These are phyloP conservation scores for Picea abies DNA, from an alignment of 83 land plant genomes.

Conservation along the genomic window DNA sequence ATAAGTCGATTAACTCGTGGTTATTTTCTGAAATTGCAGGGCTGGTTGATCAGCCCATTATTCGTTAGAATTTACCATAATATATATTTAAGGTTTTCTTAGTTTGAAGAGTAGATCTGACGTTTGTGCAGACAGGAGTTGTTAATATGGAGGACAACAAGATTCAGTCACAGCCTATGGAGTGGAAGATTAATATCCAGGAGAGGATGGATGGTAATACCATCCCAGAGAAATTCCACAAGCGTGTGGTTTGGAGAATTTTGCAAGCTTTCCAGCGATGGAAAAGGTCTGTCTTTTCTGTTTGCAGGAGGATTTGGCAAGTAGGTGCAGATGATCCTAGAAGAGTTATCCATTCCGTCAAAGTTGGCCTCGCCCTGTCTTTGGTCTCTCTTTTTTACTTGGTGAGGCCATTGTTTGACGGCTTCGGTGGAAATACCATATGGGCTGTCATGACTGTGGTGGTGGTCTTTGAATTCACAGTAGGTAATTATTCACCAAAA, in stretches of 20 bases:
- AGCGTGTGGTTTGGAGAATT: not conserved
- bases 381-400: slow-evolving; percentile 32
- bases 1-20: too few species aligned
- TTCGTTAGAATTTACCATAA: too few species aligned
- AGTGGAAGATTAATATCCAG: not conserved
- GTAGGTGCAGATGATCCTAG: slow-evolving; percentile 29
- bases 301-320: slow-evolving; percentile 19
- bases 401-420: slow-evolving; percentile 23
- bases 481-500: slow-evolving; percentile 20
- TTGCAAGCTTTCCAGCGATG: not conserved
- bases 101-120: too few species aligned
- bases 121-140: too few species aligned
- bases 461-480: slow-evolving; percentile 26
- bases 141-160: not conserved
- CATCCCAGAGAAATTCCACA: not conserved
- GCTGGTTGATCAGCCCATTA: too few species aligned
- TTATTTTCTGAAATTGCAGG: too few species aligned
- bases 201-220: not conserved
- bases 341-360: slow-evolving; percentile 24
- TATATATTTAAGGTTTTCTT: too few species aligned
- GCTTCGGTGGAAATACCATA: slow-evolving; percentile 31
- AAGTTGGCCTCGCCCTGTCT: slow-evolving; percentile 41
- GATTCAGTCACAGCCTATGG: not conserved
- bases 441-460: slow-evolving; percentile 57
- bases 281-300: not conserved